Conservation (phyloP, 331 rosid genomes). For the Quercus lobata region DNA sequence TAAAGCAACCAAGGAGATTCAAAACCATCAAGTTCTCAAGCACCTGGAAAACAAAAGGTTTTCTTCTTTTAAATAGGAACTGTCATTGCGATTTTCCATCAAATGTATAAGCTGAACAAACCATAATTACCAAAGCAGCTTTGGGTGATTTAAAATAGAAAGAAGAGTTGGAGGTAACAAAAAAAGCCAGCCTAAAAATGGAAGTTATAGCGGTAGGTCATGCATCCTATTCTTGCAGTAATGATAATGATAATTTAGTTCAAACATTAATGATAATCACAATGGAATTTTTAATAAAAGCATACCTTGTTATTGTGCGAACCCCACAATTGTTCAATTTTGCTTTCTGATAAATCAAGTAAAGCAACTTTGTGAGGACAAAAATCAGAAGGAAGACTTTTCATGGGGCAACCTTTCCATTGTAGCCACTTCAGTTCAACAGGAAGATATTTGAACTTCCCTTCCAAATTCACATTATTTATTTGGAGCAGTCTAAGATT, state of each 20-base stretch:
- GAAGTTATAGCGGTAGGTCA: neutral
- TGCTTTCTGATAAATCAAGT: conserved; percentile 55
- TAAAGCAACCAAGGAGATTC: conserved; percentile 34
- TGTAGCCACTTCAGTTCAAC: conserved; percentile 57
- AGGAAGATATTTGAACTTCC: conserved; percentile 36
- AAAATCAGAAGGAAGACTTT: conserved; percentile 32
- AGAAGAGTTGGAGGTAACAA: neutral
- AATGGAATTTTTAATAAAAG: neutral
- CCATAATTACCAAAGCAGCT: neutral
- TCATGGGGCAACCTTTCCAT: conserved; percentile 56
- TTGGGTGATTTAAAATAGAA: neutral
- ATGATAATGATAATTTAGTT: neutral
- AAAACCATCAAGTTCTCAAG: conserved; percentile 42
- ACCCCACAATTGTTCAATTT: conserved; percentile 31
- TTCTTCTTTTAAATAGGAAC: neutral
- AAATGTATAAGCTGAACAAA: neutral
- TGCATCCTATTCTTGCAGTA: neutral
- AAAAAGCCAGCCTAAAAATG: no score
- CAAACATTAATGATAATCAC: no score
- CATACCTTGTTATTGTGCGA: conserved; percentile 25
- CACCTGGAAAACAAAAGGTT: conserved; percentile 26
- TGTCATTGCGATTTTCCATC: neutral
- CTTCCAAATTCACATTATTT: conserved; percentile 41
- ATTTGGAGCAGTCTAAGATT: conserved; percentile 49
- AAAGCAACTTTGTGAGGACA: conserved; percentile 38